Base-by-base conservation (phyloP, 2,329 filamentous ascomycete genomes). In the Neophaeococcomyces aloes region DNA sequence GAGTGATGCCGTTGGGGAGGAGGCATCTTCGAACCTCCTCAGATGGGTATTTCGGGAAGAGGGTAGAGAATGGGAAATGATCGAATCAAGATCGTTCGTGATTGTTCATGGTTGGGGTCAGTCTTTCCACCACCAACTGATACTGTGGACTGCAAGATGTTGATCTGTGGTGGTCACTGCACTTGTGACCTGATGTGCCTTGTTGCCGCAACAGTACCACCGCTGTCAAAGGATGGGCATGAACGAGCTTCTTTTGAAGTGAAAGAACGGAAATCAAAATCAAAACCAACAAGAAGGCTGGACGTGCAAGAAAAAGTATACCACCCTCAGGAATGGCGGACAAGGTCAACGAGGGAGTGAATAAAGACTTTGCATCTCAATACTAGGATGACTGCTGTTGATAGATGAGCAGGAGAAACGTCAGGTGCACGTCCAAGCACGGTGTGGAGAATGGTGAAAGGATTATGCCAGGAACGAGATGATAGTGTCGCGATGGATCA, bases 1-100 rank as follows among this genome's bases (percentile, higher is more conserved):
- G 39, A 42, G 10, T 34, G 19, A 21, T 42, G 39, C 6, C 39
- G 39, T 18, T 30, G 29, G n/a, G 39, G 39, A 15, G 39, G n/a
- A 19, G 38, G 38, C 29, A 42, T 35, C n/a, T 13, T 21, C 7
- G 21, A 19, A 11, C 11, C 11, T 18, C 6, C 17, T 15, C 8
- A n/a, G n/a, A n/a, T 32, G 23, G 30, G 14, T 11, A 25, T 11
- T 7, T 27, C 23, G 23, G n/a, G n/a, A 27, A 6, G 23, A 27
- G 10, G 23, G 23, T 27, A 27, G 10, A 27, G 10, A 10, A 27
- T 27, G 21, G 23, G 31, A 21, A 14, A n/a, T 2, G 17, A 11
- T 19, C 7, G 15, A 7, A 7, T 34, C 39, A 35, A 35, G 5
- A 19, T 21, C 27, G 13, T 14, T 35, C 18, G 39, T n/a, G 17